Evolutionary conservation across 2,329 filamentous ascomycete genomes (phyloP), one percentile per base, ranked within the genome.

Genomic region (Daldinia sp.): DNA sequence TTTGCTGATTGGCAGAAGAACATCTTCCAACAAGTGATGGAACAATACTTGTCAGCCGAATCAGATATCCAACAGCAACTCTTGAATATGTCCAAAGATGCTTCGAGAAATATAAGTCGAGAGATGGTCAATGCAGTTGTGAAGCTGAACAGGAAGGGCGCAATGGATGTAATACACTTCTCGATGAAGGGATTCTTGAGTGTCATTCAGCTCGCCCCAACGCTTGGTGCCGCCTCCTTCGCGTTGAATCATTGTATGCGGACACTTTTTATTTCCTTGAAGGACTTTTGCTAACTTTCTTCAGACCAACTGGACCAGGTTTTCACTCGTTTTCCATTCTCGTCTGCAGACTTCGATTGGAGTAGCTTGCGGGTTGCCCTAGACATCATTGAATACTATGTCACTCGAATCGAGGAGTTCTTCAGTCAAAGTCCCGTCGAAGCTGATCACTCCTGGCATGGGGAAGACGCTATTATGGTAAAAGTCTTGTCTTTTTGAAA

Each of bases 1-100:
- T 87, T 91, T 61, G 82, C 81, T 26, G 77, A 82, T 12, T 88
- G 89, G 89, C 85, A 88, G 68, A 85, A 84, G 69, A 82, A 80
- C 20, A 83, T 90, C 35, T 88, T 90, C 71, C 82, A 84, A 60
- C 85, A 88, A 64, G 82, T 88, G 23, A 77, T 89, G 44, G 81
- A 86, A 6, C 87, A 91, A 68, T 89, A 88, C 72, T 80, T 85
- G 59, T 87, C 84, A 2, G 86, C 86, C 2, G 85, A 85, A 7
- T 79, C 82, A 1, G 87, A 89, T 59, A 85, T 89, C 67, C 82
- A 88, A 58, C 83, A 86, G 68, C 87, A 89, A 73, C 81, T 87
- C 30, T 70, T 81, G n/a, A 80, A 80, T 12, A 78, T 89, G 72
- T 81, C 85, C 2, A 83, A 81, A 61, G 82, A 85, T 60, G 78